Evolutionary conservation across 106 monocot genomes (phyloP), one percentile per base, ranked within the genome.

Genomic region (Apostasia ramifera): DNA sequence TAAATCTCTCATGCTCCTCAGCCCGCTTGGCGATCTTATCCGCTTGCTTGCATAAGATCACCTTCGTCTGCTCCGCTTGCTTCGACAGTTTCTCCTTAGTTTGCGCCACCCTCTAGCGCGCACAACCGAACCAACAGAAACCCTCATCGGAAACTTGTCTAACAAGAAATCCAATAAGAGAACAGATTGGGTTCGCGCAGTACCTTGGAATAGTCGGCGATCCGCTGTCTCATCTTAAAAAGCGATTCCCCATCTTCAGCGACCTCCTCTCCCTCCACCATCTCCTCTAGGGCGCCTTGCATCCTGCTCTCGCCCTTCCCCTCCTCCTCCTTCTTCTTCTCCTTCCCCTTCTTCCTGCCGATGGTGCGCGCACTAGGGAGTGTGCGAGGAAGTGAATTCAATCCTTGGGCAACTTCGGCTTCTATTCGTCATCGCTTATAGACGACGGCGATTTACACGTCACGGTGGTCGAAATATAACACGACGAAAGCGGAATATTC

Each of bases 1-100:
- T 85, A 56, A 87, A 81, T 43, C 77, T 74, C 80, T 99, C 98
- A 72, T 99, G 98, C 70, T 99, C 92, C 74, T 99, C 98, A 11
- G 98, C 98, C 68, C 85, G 82, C 62, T 81, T 93, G 45, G 90
- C 93, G 64, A 99, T 88, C 81, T 90, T 99, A 40, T 79, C 81
- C 43, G 94, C 94, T 57, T 94, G 94, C 78, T 94, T 90, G 1
- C 87, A 85, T 49, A 94, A 54, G 39, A 94, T 83, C 80, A 85
- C 79, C 77, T 87, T 94, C 63, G 90, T 87, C 55, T 83, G 85
- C 7, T 6, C 77, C 26, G 76, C 76, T 52, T 76, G 76, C 46
- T 69, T 76, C 61, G 76, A 76, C 61, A 76, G 55, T 44, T 63
- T 26, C 26, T 26, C 26, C 26, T 26, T 26, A 26, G 26, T 26